Evolutionary conservation across 208 protist species (phyloP).

Genomic region (Sergeia podlipaevii): DNA sequence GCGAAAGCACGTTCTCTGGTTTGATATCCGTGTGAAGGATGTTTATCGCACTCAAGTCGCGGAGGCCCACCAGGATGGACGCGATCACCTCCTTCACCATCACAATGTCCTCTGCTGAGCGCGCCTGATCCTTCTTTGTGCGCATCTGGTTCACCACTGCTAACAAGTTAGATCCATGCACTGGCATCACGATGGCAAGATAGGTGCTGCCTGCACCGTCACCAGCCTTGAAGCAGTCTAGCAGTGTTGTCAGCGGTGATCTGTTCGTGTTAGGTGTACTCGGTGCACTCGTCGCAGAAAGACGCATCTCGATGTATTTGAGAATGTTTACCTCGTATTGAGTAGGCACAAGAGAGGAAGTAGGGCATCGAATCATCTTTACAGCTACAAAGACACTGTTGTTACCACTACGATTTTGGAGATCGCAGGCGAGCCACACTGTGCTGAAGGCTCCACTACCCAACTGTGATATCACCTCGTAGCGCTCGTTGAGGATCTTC

Average conservation of each 20-base stretch:
- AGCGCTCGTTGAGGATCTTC: constrained; percentile 63
- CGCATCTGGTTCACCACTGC: constrained; percentile 72
- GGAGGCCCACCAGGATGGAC: constrained; percentile 64
- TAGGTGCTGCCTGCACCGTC: constrained; percentile 53
- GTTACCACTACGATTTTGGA: constrained; percentile 9
- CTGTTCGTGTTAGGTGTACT: constrained; percentile 41
- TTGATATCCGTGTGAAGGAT: constrained; percentile 93
- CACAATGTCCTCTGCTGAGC: constrained; percentile 47
- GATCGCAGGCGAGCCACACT: constrained; percentile 86
- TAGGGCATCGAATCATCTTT: constrained; percentile 80
- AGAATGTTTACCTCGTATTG: constrained; percentile 76
- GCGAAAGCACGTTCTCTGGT: constrained; percentile 87
- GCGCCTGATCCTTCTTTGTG: constrained; percentile 26
- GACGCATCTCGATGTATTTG: constrained; percentile 43
- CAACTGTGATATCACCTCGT: constrained; percentile 80
- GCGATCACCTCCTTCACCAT: constrained; percentile 75
- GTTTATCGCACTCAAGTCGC: constrained; percentile 62
- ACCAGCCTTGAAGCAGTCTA: constrained; percentile 77
- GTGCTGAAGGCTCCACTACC: constrained; percentile 90
- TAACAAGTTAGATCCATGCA: constrained; percentile 83
- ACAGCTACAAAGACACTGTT: constrained; percentile 68
- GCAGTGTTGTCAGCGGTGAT: too few relatives aligned
- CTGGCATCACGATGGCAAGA: constrained; percentile 78
- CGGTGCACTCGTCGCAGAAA: constrained; percentile 9
- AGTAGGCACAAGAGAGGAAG: constrained; percentile 44